phyloP scores from a whole-genome alignment of 2,329 filamentous ascomycete species.

The Penicillium sp. region DNA sequence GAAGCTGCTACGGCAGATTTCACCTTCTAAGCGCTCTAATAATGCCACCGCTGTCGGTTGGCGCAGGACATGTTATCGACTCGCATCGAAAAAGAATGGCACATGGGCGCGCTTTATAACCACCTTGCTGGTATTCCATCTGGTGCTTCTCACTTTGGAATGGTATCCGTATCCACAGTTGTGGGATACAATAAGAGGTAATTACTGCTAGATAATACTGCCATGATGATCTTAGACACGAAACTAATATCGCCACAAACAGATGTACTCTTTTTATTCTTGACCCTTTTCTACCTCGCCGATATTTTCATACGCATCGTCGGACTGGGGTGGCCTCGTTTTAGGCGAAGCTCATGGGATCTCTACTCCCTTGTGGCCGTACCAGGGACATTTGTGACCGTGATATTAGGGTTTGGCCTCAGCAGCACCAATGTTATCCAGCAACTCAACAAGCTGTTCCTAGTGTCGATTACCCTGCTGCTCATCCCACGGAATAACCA shows the following conservation, averaged over 20 bases:
- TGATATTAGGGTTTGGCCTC: constrained; percentile 67
- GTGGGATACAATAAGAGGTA: constrained; percentile 67
- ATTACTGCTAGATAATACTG: constrained; percentile 13
- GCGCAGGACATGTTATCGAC: constrained; percentile 92
- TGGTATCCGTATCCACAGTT: constrained; percentile 69
- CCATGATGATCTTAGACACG: not conserved
- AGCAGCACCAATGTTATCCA: constrained; percentile 57
- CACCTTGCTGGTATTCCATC: constrained; percentile 71
- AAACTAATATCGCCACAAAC: not conserved
- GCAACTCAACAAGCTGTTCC: constrained; percentile 87
- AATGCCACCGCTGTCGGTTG: constrained; percentile 70
- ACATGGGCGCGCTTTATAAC: constrained; percentile 86
- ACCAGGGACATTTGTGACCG: constrained; percentile 73
- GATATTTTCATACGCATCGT: constrained; percentile 82
- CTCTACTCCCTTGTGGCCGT: constrained; percentile 80
- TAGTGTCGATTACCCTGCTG: constrained; percentile 83
- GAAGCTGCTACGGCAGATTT: constrained; percentile 87
- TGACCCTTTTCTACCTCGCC: constrained; percentile 75
- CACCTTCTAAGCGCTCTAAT: constrained; percentile 87
- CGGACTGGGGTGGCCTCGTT: constrained; percentile 87
- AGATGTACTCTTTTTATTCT: constrained; percentile 73
- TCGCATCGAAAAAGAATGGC: constrained; percentile 89
- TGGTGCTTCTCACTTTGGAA: constrained; percentile 78
- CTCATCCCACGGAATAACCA: constrained; percentile 96
- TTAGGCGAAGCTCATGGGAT: constrained; percentile 92